Percentiles rank a stretch among this genome's conserved stretches.
These are phyloP conservation scores for Betula pendula DNA, from an alignment of 306 rosid genomes.

Conservation along the genomic window DNA sequence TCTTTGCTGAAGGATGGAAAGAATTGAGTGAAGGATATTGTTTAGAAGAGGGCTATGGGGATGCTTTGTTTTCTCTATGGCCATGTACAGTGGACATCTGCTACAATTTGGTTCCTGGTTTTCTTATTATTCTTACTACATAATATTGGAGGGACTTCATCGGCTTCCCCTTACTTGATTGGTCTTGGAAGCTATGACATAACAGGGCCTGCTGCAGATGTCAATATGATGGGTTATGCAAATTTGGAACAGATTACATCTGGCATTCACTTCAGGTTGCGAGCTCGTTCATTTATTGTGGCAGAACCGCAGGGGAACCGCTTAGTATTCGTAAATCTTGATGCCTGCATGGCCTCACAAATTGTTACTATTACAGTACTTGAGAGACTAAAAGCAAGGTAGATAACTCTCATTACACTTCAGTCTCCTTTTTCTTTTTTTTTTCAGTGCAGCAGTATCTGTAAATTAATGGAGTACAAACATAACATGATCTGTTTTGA, in stretches of 20 bases:
- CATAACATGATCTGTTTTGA: not conserved
- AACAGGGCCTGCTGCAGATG: slow-evolving; percentile 97
- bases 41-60: not conserved
- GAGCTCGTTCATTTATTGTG: slow-evolving; percentile 77
- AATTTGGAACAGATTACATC: slow-evolving; percentile 62
- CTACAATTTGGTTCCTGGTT: slow-evolving; percentile 28
- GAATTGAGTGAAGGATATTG: not conserved
- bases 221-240: slow-evolving; percentile 93
- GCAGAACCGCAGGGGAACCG: slow-evolving; percentile 68
- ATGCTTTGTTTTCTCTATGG: not conserved
- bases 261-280: slow-evolving; percentile 78
- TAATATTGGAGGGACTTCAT: not conserved
- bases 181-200: slow-evolving; percentile 91
- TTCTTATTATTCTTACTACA: slow-evolving; percentile 20
- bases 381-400: slow-evolving; percentile 83
- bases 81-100: slow-evolving; percentile 14
- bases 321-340: slow-evolving; percentile 83
- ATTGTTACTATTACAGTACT: slow-evolving; percentile 71
- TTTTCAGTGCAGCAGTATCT: not conserved
- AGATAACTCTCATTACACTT: slow-evolving; percentile 12
- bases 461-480: not conserved
- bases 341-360: slow-evolving; percentile 94
- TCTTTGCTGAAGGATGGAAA: not conserved
- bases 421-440: not conserved
- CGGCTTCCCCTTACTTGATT: slow-evolving; percentile 61